These are phyloP conservation scores for Fusarium sp. DNA, from an alignment of 2,329 filamentous ascomycete genomes.

Conservation along the genomic window DNA sequence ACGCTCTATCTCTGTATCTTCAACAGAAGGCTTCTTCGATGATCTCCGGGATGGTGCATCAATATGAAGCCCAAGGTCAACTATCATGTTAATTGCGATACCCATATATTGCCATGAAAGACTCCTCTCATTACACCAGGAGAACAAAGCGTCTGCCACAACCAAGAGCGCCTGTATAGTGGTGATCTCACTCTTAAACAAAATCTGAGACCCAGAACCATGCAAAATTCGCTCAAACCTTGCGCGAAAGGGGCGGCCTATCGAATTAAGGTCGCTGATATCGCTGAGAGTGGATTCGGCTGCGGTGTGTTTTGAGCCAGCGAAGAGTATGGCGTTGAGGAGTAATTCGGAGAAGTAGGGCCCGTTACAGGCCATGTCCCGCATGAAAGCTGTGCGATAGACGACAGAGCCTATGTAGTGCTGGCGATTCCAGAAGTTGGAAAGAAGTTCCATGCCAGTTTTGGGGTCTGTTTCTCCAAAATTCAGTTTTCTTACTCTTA, in stretches of 20 bases:
- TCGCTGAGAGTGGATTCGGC: not conserved
- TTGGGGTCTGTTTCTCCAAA: constrained; percentile 54
- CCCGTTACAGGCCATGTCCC: constrained; percentile 65
- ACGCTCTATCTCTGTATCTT: constrained; percentile 60
- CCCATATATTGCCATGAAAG: constrained; percentile 32
- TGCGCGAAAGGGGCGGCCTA: constrained; percentile 10
- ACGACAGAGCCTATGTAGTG: constrained; percentile 60
- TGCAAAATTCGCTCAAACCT: constrained; percentile 17
- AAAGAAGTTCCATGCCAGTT: constrained; percentile 63
- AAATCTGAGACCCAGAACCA: not conserved
- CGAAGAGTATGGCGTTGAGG: constrained; percentile 66
- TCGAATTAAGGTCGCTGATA: not conserved
- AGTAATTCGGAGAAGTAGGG: constrained; percentile 69
- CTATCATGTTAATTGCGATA: constrained; percentile 23
- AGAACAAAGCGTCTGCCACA: not conserved
- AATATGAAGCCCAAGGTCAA: constrained; percentile 24
- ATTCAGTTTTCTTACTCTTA: not conserved
- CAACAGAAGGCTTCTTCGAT: constrained; percentile 50
- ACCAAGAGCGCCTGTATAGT: constrained; percentile 20
- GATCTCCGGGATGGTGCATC: not conserved
- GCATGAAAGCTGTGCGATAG: constrained; percentile 67
- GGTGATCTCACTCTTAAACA: constrained; percentile 18
- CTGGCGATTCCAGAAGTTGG: constrained; percentile 67
- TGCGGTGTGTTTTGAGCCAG: constrained; percentile 38
- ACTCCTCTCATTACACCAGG: constrained; percentile 22